Conservation (phyloP, 1,139 yeast genomes). For the Petasospora fabianii region DNA sequence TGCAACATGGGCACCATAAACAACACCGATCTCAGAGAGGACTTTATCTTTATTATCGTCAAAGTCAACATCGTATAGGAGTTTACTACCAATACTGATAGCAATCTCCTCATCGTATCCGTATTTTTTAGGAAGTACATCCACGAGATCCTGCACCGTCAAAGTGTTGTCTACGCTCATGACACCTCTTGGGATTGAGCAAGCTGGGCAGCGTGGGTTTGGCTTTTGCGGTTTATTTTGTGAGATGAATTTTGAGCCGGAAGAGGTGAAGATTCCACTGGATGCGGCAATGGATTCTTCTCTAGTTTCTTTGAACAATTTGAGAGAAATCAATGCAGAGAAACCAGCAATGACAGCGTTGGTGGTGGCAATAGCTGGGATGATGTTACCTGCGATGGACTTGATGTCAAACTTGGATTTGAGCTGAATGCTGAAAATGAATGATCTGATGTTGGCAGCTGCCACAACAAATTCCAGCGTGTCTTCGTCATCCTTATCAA, state of each 20-base stretch:
- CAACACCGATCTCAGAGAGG: slow-evolving; percentile 53
- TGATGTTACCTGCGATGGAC: slow-evolving; percentile 94
- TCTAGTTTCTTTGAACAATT: slow-evolving; percentile 38
- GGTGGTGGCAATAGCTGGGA: slow-evolving; percentile 98
- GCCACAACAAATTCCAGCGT: slow-evolving; percentile 85
- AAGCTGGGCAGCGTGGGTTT: slow-evolving; percentile 67
- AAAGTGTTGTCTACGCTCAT: slow-evolving; percentile 33
- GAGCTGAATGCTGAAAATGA: slow-evolving; percentile 64
- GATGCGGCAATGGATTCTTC: slow-evolving; percentile 33
- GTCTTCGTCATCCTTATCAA: slow-evolving; percentile 94
- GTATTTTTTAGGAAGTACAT: slow-evolving; percentile 43
- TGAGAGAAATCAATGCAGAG: slow-evolving; percentile 68
- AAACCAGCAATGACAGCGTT: slow-evolving; percentile 94
- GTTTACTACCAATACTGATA: slow-evolving; percentile 55
- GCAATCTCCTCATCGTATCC: slow-evolving; percentile 65
- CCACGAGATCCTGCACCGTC: slow-evolving; percentile 43
- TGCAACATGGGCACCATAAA: slow-evolving; percentile 56
- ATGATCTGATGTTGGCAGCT: slow-evolving; percentile 79
- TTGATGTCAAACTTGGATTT: slow-evolving; percentile 86
- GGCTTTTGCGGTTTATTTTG: slow-evolving; percentile 60
- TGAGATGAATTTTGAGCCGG: slow-evolving; percentile 65
- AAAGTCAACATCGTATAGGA: slow-evolving; percentile 83
- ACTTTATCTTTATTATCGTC: slow-evolving; percentile 64
- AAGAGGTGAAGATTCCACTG: slow-evolving; percentile 59
- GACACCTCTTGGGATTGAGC: slow-evolving; percentile 59